phyloP scores from a whole-genome alignment of 257 asterid genomes.

The Fraxinus pennsylvanica region DNA sequence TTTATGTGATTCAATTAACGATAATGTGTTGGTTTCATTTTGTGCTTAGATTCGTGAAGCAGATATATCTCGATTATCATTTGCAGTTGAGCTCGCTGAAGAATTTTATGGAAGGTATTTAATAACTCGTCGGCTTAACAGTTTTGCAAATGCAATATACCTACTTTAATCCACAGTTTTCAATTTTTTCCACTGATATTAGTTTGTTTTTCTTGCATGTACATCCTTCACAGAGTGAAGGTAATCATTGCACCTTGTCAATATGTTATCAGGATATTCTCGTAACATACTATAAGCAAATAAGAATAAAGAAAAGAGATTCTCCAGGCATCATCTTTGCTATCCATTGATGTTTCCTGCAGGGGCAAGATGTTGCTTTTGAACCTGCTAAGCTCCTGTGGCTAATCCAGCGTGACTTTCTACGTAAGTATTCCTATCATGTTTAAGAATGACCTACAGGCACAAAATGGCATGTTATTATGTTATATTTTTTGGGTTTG shows the following conservation, averaged over 20 bases:
- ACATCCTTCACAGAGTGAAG: conserved; percentile 72
- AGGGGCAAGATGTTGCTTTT: conserved; percentile 97
- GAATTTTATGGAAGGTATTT: conserved; percentile 95
- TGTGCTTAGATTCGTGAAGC: conserved; percentile 91
- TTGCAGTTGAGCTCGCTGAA: conserved; percentile 98
- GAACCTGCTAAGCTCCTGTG: conserved; percentile 96
- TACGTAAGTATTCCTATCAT: conserved; percentile 54
- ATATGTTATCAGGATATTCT: not conserved
- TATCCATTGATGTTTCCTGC: conserved; percentile 33
- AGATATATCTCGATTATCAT: conserved; percentile 90
- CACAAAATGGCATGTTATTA: not conserved
- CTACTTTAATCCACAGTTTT: conserved; percentile 16
- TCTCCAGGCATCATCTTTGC: conserved; percentile 7
- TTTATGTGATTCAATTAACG: not conserved
- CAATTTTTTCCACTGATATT: conserved; percentile 36
- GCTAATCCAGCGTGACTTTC: conserved; percentile 98
- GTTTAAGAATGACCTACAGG: not conserved
- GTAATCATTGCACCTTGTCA: conserved; percentile 40
- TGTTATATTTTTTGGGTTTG: no score
- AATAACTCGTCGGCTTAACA: conserved; percentile 19
- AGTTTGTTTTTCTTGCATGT: conserved; percentile 32
- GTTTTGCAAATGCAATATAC: not conserved
- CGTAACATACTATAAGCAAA: not conserved
- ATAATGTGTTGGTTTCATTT: conserved; percentile 20
- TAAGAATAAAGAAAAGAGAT: conserved; percentile 7